Conservation (phyloP, 441 rosid genomes). For the Gossypium trilobum region DNA sequence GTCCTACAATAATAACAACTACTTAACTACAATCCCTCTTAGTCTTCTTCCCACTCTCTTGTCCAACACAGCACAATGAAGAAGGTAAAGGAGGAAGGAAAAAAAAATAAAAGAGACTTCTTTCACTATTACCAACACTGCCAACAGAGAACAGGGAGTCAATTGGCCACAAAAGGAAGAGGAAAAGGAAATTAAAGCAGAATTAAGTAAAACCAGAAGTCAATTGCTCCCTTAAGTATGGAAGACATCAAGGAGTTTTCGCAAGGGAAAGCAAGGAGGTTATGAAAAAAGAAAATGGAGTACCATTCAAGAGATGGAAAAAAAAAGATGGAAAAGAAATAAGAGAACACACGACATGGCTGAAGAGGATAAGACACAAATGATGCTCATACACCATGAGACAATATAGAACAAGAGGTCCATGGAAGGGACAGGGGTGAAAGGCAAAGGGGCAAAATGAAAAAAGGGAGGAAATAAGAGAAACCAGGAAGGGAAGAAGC, state of each 20-base stretch:
- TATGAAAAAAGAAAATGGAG: not conserved
- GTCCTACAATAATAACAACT: not conserved
- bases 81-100: not conserved
- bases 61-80: not conserved
- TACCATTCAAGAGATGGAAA: not conserved
- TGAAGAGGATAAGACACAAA: not conserved
- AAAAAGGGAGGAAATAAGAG: not conserved
- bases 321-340: not conserved
- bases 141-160: not conserved
- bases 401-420: not conserved
- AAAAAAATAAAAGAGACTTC: not conserved
- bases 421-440: not conserved
- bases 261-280: not conserved
- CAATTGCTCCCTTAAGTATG: not conserved
- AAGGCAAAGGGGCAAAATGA: not conserved
- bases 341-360: not conserved
- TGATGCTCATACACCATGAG: not conserved
- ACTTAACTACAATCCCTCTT: not conserved
- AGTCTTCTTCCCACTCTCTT: slow-evolving; percentile 2
- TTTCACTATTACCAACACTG: not conserved
- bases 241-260: not conserved
- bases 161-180: not conserved
- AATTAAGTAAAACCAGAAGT: not conserved
- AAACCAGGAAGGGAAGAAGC: not conserved
- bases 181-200: not conserved